Conservation (phyloP, 2,329 filamentous ascomycete genomes). For the Xylariales sp. region DNA sequence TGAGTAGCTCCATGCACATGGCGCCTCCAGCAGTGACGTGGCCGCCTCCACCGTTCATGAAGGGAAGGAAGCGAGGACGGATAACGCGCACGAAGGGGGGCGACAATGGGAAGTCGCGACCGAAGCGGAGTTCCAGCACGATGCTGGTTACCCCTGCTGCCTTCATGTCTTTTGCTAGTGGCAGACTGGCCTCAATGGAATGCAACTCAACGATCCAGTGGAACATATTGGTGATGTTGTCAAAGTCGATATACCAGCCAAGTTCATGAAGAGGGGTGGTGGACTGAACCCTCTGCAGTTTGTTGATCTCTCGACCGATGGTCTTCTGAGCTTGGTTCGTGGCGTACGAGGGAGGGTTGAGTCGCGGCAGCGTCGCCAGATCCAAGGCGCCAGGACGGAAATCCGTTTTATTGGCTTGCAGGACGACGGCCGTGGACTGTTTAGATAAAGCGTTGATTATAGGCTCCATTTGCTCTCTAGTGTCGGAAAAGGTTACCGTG, state of each 20-base stretch:
- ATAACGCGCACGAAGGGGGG: conserved; percentile 85
- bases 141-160: conserved; percentile 56
- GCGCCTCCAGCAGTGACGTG: conserved; percentile 82
- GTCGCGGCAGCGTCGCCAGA: conserved; percentile 54
- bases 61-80: conserved; percentile 71
- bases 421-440: conserved; percentile 10
- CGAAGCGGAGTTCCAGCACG: conserved; percentile 78
- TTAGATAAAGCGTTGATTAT: neutral
- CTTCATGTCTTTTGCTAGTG: conserved; percentile 72
- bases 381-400: conserved; percentile 68
- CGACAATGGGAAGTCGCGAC: conserved; percentile 66
- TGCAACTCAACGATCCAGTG: conserved; percentile 92
- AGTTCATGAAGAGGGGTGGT: conserved; percentile 57
- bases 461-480: neutral
- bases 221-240: conserved; percentile 68
- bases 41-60: conserved; percentile 70
- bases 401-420: conserved; percentile 22
- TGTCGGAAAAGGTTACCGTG: conserved; percentile 7
- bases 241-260: conserved; percentile 77
- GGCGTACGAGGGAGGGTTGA: conserved; percentile 64
- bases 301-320: conserved; percentile 60
- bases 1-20: conserved; percentile 79
- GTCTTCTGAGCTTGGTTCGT: conserved; percentile 55
- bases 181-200: conserved; percentile 66
- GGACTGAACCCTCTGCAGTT: conserved; percentile 60